These are phyloP conservation scores for Hymenoscyphus scutula DNA, from an alignment of 2,329 filamentous ascomycete genomes.

Conservation along the genomic window DNA sequence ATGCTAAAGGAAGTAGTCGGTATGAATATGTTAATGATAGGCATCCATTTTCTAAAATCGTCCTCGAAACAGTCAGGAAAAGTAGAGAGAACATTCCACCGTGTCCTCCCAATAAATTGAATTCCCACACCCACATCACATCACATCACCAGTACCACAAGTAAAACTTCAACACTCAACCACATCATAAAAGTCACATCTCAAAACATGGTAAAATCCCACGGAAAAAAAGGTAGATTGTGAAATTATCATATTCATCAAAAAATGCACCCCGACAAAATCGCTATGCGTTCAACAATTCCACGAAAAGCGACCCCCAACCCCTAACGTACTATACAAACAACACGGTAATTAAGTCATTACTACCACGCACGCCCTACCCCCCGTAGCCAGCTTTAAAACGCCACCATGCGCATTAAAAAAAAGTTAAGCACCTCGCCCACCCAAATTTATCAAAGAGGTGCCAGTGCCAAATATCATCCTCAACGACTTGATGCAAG, in stretches of 20 bases:
- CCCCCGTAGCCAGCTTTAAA: conserved; percentile 1
- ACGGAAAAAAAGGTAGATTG: not conserved
- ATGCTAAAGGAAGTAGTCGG: too few relatives aligned
- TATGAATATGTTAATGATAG: too few relatives aligned
- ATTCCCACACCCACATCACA: too few relatives aligned
- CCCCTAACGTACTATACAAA: conserved; percentile 5
- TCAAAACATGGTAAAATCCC: too few relatives aligned
- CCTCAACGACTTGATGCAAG: not conserved
- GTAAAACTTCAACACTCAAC: too few relatives aligned
- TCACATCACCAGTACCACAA: too few relatives aligned
- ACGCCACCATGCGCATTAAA: conserved; percentile 4
- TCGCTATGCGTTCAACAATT: not conserved
- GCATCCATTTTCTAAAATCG: too few relatives aligned
- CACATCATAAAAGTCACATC: too few relatives aligned
- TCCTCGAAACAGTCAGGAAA: too few relatives aligned
- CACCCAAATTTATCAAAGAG: not conserved
- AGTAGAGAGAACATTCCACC: too few relatives aligned
- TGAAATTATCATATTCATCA: conserved; percentile 1
- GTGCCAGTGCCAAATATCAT: not conserved
- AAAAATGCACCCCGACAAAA: not conserved
- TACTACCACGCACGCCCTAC: too few relatives aligned
- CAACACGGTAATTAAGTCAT: conserved; percentile 11
- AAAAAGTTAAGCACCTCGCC: not conserved
- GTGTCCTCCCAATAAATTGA: too few relatives aligned
- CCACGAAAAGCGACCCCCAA: not conserved